Conservation (phyloP, 306 rosid species). For the Fragaria nilgerrensis region DNA sequence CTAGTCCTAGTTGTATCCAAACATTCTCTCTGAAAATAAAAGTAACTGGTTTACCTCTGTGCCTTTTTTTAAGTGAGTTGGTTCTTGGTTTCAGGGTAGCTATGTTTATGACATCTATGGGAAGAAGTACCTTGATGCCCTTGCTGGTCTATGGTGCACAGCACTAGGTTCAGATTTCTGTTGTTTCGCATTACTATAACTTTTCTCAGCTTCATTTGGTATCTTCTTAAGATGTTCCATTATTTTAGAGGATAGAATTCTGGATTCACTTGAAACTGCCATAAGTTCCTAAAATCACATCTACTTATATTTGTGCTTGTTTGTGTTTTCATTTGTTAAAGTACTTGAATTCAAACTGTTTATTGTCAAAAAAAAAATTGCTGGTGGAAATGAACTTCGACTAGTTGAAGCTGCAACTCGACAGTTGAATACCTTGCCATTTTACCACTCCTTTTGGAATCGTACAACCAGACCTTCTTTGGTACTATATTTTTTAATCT, state of each 20-base stretch:
- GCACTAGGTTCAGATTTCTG: slow-evolving; percentile 41
- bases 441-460: slow-evolving; percentile 99
- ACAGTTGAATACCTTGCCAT: slow-evolving; percentile 86
- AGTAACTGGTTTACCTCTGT: slow-evolving; percentile 9
- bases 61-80: slow-evolving; percentile 13
- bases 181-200: slow-evolving; percentile 5
- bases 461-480: slow-evolving; percentile 89
- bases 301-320: neutral
- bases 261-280: slow-evolving; percentile 2
- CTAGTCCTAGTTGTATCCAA: neutral
- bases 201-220: neutral
- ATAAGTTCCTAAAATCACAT: neutral
- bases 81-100: slow-evolving; percentile 69
- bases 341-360: neutral
- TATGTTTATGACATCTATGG: slow-evolving; percentile 82
- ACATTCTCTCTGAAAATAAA: neutral
- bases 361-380: slow-evolving; percentile 3
- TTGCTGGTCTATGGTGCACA: slow-evolving; percentile 97
- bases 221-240: neutral
- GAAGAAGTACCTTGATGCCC: slow-evolving; percentile 86
- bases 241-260: neutral
- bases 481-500: slow-evolving; percentile 47
- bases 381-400: slow-evolving; percentile 91
- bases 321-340: neutral
- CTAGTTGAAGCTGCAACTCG: slow-evolving; percentile 81